Base-by-base conservation (phyloP, 164 flowering plant species). In the Echeveria elegans region DNA sequence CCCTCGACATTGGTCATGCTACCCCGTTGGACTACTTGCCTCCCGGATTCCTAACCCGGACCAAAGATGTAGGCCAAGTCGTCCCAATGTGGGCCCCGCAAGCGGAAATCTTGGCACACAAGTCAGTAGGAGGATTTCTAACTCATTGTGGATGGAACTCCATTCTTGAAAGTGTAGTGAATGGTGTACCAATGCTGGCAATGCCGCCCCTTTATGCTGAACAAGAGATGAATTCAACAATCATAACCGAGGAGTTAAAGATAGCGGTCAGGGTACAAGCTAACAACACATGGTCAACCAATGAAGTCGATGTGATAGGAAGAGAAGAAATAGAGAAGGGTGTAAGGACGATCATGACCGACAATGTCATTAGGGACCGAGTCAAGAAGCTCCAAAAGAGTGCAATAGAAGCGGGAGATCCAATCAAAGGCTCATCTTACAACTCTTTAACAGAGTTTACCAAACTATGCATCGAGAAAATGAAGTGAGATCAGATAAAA, bases 71-170 rank as follows among this genome's bases (percentile, higher is more conserved):
- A 18, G 88, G 86, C 0, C 4, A 73, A 14, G 72, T 82, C 30
- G 68, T 82, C 5, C 67, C 67, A 0, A 23, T 34, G 40, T 82
- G 85, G 85, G 82, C 76, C 0, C 79, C 82, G 4, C 85, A 83
- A 48, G 34, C 14, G 0, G 72, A 76, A 23, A 72, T 84, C 7
- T 30, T 84, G 62, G 29, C 73, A 29, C 85, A 82, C 38, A n/a
- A 19, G 15, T 70, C 84, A 0, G 63, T 66, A 0, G 82, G 84
- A 0, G 85, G 77, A 16, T 82, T 84, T 28, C 2, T 82, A 19
- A 10, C 79, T 0, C 84, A 84, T 62, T 79, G 83, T 41, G 88
- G 84, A 2, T 84, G 85, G 85, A 84, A 84, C 41, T 84, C 88
- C 1, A 29, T 63, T 0, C 23, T 80, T 18, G 86, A 84, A 63